Evolutionary conservation across 2,329 filamentous ascomycete species (phyloP).

Genomic region (Fusarium hainanense): DNA sequence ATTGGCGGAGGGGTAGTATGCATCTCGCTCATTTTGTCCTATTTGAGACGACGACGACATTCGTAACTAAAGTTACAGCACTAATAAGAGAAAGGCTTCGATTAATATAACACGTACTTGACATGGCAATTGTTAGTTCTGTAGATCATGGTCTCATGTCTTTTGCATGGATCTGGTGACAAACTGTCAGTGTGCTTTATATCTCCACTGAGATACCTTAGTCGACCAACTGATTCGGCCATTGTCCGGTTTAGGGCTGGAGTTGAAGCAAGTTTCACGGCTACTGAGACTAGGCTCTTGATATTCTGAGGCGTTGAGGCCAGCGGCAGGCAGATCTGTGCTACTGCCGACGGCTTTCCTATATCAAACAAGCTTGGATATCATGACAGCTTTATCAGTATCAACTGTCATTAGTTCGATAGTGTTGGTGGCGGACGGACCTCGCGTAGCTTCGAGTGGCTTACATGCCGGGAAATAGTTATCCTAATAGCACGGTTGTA

Average conservation of each 20-base stretch:
- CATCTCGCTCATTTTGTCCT: not conserved
- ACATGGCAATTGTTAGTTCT: not conserved
- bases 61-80: not conserved
- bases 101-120: not conserved
- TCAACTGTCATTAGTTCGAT: not conserved
- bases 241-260: not conserved
- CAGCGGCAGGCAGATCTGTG: not conserved
- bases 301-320: not conserved
- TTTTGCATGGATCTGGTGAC: not conserved
- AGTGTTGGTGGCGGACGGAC: not conserved
- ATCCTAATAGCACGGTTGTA: not conserved
- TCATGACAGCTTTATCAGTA: not conserved
- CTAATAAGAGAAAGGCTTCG: not conserved
- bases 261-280: not conserved
- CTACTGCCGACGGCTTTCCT: not conserved
- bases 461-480: not conserved
- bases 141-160: conserved; percentile 12
- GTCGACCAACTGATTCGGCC: not conserved
- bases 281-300: not conserved
- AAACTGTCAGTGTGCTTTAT: not conserved
- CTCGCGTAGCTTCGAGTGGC: not conserved
- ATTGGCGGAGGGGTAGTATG: not conserved
- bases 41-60: not conserved
- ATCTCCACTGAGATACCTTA: not conserved
- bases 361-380: not conserved